Conservation (phyloP, 306 rosid species). For the Cercis canadensis region DNA sequence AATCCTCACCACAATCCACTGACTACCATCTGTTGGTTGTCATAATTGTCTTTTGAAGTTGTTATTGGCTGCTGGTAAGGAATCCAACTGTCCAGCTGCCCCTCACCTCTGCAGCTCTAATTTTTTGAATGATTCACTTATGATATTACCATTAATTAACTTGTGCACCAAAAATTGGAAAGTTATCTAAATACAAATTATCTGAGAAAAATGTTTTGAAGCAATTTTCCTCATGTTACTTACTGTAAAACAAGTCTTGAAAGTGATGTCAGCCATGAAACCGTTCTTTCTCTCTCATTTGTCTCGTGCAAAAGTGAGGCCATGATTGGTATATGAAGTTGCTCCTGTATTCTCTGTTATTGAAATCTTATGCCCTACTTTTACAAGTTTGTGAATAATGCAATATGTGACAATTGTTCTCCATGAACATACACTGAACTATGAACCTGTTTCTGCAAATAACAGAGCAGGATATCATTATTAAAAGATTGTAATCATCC, state of each 20-base stretch:
- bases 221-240: background rate
- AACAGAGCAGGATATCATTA: background rate
- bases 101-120: conserved; percentile 9
- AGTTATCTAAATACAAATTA: background rate
- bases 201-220: background rate
- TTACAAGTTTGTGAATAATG: background rate
- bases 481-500: background rate
- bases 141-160: background rate
- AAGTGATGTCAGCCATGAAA: too few species aligned
- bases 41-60: background rate
- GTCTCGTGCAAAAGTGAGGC: too few species aligned
- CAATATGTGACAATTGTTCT: background rate
- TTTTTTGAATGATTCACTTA: background rate
- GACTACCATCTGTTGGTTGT: background rate
- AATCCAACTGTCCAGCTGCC: background rate
- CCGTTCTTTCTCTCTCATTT: too few species aligned
- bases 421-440: background rate
- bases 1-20: conserved; percentile 4
- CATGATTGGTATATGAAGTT: background rate
- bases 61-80: too few species aligned
- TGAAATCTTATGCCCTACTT: too few species aligned
- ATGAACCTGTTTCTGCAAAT: background rate
- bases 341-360: background rate
- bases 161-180: background rate
- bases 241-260: too few species aligned